Conservation (phyloP, 139 green algal species). For the Protoeuglena noctilucae region DNA sequence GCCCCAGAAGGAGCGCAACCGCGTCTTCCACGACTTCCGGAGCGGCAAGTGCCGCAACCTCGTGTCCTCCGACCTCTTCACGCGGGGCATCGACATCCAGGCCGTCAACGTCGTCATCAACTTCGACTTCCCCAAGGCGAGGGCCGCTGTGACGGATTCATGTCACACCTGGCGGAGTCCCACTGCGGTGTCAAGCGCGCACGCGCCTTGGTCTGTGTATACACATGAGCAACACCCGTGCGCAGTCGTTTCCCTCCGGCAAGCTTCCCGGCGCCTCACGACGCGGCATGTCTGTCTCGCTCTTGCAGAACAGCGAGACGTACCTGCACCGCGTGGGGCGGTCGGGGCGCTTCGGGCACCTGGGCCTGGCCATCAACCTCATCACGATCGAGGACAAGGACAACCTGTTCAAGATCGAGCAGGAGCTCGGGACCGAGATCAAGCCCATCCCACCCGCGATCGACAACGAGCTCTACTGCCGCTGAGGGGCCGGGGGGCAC, state of each 20-base stretch:
- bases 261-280: too few relatives aligned
- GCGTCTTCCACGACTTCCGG: constrained; percentile 99
- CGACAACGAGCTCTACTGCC: constrained; percentile 92
- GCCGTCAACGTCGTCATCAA: constrained; percentile 99
- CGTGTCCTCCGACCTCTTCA: constrained; percentile 92
- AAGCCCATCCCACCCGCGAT: constrained; percentile 94
- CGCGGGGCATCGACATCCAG: constrained; percentile 96
- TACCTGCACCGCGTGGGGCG: constrained; percentile 95
- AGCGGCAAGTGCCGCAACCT: constrained; percentile 96
- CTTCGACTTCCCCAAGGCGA: constrained; percentile 99
- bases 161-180: too few relatives aligned
- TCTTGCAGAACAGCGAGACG: constrained; percentile 93
- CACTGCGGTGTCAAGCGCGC: too few relatives aligned
- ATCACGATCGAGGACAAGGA: constrained; percentile 97
- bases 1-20: constrained; percentile 94
- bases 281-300: too few relatives aligned
- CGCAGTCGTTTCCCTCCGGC: too few relatives aligned
- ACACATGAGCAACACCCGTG: too few relatives aligned
- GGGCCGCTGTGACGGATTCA: too few relatives aligned
- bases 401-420: constrained; percentile 96
- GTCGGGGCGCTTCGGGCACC: constrained; percentile 93
- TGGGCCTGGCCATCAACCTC: constrained; percentile 94
- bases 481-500: constrained; percentile 4
- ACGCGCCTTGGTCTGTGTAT: too few relatives aligned
- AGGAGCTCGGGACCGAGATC: constrained; percentile 98